phyloP scores from a whole-genome alignment of 2,329 filamentous ascomycete genomes.

The Cordyceps fumosorosea region DNA sequence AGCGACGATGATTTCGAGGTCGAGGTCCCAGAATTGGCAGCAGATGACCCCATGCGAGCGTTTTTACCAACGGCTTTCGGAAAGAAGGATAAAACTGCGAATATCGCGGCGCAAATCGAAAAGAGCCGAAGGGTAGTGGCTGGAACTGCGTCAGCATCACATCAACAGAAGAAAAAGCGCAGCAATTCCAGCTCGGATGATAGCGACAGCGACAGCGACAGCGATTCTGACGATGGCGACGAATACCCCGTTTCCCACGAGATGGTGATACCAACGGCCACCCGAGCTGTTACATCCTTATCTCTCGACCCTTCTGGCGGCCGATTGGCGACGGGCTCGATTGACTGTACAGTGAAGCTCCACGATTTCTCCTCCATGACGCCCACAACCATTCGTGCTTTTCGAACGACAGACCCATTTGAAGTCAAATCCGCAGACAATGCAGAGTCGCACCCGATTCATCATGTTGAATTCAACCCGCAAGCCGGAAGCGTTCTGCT shows the following conservation, averaged over 20 bases:
- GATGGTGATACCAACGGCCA: conserved; percentile 86
- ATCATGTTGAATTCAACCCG: conserved; percentile 82
- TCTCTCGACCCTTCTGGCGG: conserved; percentile 80
- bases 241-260: conserved; percentile 92
- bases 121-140: conserved; percentile 57
- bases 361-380: conserved; percentile 97
- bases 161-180: conserved; percentile 18
- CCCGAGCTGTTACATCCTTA: conserved; percentile 75
- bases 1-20: conserved; percentile 55
- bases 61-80: conserved; percentile 83
- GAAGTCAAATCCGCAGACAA: conserved; percentile 61
- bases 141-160: background rate
- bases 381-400: conserved; percentile 85
- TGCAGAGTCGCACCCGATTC: conserved; percentile 79
- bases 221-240: conserved; percentile 66
- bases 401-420: conserved; percentile 85
- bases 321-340: conserved; percentile 81
- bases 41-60: conserved; percentile 64
- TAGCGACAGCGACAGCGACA: conserved; percentile 42
- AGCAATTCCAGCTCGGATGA: conserved; percentile 41
- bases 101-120: conserved; percentile 76
- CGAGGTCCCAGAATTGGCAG: conserved; percentile 45
- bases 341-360: conserved; percentile 84
- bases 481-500: conserved; percentile 73
- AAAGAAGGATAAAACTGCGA: conserved; percentile 66